Evolutionary conservation across 768 basidiomycete genomes (phyloP), one percentile per base, ranked within the genome.

Genomic region (Dictyophora rubrovolvata): DNA sequence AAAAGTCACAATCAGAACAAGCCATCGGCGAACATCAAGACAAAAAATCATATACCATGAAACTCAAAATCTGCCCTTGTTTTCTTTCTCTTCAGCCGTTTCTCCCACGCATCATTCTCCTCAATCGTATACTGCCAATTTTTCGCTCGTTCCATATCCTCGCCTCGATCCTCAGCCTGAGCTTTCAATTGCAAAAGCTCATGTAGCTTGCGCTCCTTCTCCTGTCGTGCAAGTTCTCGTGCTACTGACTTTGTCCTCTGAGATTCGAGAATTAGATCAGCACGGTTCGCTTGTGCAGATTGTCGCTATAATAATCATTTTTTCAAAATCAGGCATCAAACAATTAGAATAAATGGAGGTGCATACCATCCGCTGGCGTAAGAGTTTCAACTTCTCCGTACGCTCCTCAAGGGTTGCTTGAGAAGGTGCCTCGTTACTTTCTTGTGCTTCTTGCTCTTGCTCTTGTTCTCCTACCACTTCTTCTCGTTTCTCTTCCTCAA

Each of bases 51-150:
- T 88, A 53, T 60, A 93, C 95, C 90, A 68, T 95, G 88, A 69
- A 96, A 98, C 70, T 88, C 85, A 63, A 85, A 91, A 71, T 95
- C 90, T 9, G 85, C 89, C 70, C 90, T 79, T 69, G 92, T 78
- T 63, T 80, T 82, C 72, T 93, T 97, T 66, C 86, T 74, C 22
- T 84, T 85, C 64, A 81, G 70, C 70, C 93, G 92, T 77, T 88
- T 89, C 75, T 96, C 93, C 96, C 96, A 99, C 59, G 84, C 78
- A 62, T 98, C 93, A 67, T 93, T 95, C 72, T 97, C 92, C 73
- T 97, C 92, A 59, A 96, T 84, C 23, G 89, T 89, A 76, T 89
- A 93, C 65, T 92, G 89, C 93, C 93, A 97, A 67, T 93, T 92
- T 79, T 90, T 92, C 68, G 82, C 80, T 62, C 93, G 74, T 69